These are phyloP conservation scores for Cryptococcus wingfieldii DNA, from an alignment of 1,284 basidiomycete species.

Conservation along the genomic window DNA sequence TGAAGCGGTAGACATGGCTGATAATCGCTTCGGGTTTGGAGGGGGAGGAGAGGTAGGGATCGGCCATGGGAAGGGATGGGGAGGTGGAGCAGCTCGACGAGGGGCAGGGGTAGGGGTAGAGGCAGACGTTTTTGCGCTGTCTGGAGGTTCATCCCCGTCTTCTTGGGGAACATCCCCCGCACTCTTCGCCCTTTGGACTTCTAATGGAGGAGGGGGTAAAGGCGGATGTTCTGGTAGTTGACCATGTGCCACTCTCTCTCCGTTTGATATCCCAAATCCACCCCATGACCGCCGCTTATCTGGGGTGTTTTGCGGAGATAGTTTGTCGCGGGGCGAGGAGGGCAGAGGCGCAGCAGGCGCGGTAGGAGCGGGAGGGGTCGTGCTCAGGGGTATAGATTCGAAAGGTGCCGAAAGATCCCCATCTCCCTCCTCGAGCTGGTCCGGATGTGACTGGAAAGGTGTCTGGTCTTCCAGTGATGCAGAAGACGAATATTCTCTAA, in stretches of 20 bases:
- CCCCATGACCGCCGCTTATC: slow-evolving; percentile 16
- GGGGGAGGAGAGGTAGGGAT: slow-evolving; percentile 21
- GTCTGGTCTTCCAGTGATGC: slow-evolving; percentile 8
- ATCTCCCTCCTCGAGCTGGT: not conserved
- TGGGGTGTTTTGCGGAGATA: slow-evolving; percentile 4
- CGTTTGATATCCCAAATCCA: slow-evolving; percentile 23
- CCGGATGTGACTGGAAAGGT: slow-evolving; percentile 8
- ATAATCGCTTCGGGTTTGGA: slow-evolving; percentile 13
- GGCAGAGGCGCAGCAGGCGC: slow-evolving; percentile 13
- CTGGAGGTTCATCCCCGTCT: too few relatives aligned
- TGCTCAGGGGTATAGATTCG: slow-evolving; percentile 36
- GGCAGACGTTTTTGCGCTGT: not conserved
- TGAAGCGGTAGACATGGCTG: slow-evolving; percentile 2
- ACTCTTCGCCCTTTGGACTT: not conserved
- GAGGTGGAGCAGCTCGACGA: slow-evolving; percentile 37
- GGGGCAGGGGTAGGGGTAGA: slow-evolving; percentile 1
- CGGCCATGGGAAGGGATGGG: slow-evolving; percentile 43
- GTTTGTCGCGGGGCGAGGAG: slow-evolving; percentile 13
- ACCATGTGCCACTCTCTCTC: slow-evolving; percentile 14
- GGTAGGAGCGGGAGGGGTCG: slow-evolving; percentile 13
- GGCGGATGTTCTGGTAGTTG: slow-evolving; percentile 14
- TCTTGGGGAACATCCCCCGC: not conserved
- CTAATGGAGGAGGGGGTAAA: not conserved
- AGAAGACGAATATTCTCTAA: slow-evolving; percentile 3
- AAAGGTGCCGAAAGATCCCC: slow-evolving; percentile 27